Percentiles rank a stretch among this genome's conserved stretches.
These are phyloP conservation scores for Verticillium tricorpus DNA, from an alignment of 2,329 filamentous ascomycete species.

Conservation along the genomic window DNA sequence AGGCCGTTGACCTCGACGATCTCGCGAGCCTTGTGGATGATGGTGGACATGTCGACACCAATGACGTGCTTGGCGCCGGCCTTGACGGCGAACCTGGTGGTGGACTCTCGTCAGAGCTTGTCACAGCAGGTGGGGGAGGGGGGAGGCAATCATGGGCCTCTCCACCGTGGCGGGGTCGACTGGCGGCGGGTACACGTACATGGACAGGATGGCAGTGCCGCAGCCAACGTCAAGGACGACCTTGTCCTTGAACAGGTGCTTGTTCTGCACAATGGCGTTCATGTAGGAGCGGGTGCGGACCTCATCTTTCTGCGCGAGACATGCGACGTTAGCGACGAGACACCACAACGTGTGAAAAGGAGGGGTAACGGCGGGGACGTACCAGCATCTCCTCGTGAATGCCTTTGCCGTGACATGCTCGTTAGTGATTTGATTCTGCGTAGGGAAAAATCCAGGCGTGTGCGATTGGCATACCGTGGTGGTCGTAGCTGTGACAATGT, in stretches of 20 bases:
- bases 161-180: conserved; percentile 1
- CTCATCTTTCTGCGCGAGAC: conserved; percentile 77
- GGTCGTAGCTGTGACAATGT: conserved; percentile 71
- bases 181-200: conserved; percentile 55
- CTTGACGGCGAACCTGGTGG: conserved; percentile 83
- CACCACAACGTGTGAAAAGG: background rate
- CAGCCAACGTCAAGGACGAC: conserved; percentile 95
- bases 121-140: background rate
- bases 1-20: conserved; percentile 92
- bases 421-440: background rate
- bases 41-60: conserved; percentile 98
- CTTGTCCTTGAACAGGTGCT: conserved; percentile 80
- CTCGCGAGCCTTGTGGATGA: conserved; percentile 96
- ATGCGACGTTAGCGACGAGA: background rate
- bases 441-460: too few relatives aligned
- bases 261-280: conserved; percentile 96
- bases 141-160: too few relatives aligned
- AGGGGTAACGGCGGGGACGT: conserved; percentile 16
- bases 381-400: conserved; percentile 99
- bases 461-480: conserved; percentile 66
- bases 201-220: conserved; percentile 96
- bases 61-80: conserved; percentile 98
- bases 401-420: conserved; percentile 42
- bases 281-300: conserved; percentile 95
- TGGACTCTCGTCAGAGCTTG: conserved; percentile 1